Conservation (phyloP, 1,139 yeast genomes). For the Hansenula lynferdii region DNA sequence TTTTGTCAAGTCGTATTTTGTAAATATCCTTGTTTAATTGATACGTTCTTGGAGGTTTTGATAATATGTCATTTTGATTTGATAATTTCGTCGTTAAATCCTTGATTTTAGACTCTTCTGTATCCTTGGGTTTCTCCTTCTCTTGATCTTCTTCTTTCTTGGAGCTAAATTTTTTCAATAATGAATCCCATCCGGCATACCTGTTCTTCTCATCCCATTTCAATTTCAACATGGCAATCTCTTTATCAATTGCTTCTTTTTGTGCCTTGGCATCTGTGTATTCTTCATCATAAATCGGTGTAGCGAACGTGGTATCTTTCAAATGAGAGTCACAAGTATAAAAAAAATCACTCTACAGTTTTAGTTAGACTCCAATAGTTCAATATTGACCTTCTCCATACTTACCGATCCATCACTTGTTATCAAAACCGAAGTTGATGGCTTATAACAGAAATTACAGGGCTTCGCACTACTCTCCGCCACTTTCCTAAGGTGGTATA, state of each 20-base stretch:
- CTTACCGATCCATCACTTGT: slow-evolving; percentile 34
- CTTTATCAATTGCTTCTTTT: slow-evolving; percentile 34
- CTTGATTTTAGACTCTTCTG: slow-evolving; percentile 22
- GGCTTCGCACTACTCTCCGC: slow-evolving; percentile 52
- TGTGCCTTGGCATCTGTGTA: slow-evolving; percentile 39
- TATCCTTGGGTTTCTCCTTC: slow-evolving; percentile 15
- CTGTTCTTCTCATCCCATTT: slow-evolving; percentile 26
- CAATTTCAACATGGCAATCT: slow-evolving; percentile 32
- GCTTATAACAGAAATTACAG: slow-evolving; percentile 65
- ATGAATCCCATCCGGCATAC: slow-evolving; percentile 28
- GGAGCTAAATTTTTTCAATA: slow-evolving; percentile 24
- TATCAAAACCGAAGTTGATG: slow-evolving; percentile 58
- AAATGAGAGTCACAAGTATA: slow-evolving; percentile 66
- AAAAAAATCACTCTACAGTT: slow-evolving; percentile 64
- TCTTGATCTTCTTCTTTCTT: slow-evolving; percentile 22
- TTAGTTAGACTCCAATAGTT: too few species aligned
- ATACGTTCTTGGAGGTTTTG: slow-evolving; percentile 40
- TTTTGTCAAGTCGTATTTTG: slow-evolving; percentile 42
- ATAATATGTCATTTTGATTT: slow-evolving; percentile 22
- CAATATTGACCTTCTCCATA: too few species aligned
- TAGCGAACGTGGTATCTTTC: slow-evolving; percentile 57
- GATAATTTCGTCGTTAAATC: slow-evolving; percentile 26
- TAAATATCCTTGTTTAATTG: slow-evolving; percentile 49
- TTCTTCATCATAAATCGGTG: slow-evolving; percentile 42
- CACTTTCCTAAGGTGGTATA: slow-evolving; percentile 52